Conservation (phyloP, 352 stramenopile species). For the Phytophthora macrochlamydospora region DNA sequence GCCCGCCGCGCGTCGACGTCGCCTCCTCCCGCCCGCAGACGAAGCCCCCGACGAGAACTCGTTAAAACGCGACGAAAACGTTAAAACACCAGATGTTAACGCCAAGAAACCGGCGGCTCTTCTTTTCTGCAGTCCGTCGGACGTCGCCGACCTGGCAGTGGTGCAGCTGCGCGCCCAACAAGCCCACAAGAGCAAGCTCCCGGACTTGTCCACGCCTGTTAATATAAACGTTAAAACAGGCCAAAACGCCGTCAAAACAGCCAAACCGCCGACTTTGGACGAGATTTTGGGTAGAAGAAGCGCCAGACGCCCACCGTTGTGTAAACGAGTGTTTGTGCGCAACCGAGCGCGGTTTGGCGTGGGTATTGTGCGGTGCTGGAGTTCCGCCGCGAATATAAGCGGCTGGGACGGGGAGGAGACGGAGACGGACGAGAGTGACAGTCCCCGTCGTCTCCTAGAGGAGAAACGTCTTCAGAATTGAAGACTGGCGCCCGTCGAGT, state of each 20-base stretch:
- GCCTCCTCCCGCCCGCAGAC: not conserved
- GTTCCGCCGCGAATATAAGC: not conserved
- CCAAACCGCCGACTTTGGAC: not conserved
- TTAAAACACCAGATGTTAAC: not conserved
- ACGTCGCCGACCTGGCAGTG: slow-evolving; percentile 22
- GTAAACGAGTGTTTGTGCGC: slow-evolving; percentile 5
- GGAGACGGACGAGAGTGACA: slow-evolving; percentile 30
- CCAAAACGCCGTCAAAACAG: not conserved
- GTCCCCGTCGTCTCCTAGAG: slow-evolving; percentile 10
- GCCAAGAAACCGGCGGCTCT: slow-evolving; percentile 2
- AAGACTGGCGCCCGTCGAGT: not conserved
- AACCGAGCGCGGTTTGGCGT: slow-evolving; percentile 26
- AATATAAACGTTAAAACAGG: not conserved
- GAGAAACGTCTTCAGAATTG: not conserved
- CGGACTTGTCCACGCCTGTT: slow-evolving; percentile 5
- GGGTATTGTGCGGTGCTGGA: slow-evolving; percentile 31
- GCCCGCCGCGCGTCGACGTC: not conserved
- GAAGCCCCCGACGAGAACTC: not conserved
- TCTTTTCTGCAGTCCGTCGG: slow-evolving; percentile 27
- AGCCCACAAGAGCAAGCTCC: slow-evolving; percentile 17
- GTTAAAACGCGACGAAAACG: not conserved
- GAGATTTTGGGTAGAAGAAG: slow-evolving; percentile 5
- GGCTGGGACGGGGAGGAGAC: slow-evolving; percentile 21
- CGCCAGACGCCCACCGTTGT: slow-evolving; percentile 16
- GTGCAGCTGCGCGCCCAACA: slow-evolving; percentile 20